Base-by-base conservation (phyloP, 2,329 filamentous ascomycete species). In the Sporothrix curviconia region DNA sequence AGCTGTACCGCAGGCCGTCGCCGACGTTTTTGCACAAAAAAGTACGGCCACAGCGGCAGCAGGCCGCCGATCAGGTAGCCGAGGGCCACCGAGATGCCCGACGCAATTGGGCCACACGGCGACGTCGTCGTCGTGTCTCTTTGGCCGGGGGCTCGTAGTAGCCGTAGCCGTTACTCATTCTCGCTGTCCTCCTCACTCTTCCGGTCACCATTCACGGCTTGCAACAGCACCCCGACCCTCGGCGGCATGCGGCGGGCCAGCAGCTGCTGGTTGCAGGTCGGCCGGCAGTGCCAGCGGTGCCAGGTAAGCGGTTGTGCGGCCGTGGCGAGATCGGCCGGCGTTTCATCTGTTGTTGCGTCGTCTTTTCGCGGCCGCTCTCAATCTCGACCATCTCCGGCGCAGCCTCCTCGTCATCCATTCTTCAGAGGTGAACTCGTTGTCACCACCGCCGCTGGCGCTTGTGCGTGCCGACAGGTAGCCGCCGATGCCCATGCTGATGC, bases 401-500 rank as follows among this genome's bases (percentile, higher is more conserved):
- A 2, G 12, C 28, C 9, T 49, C 47, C 12, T 55, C 62, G 47
- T 65, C 62, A 7, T 54, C 64, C 40, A 3, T 24, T 40, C 3
- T 32, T 2, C n/a, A 1, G 11, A 19, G 15, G 3, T 24, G 24
- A 7, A 15, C 3, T 19, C 25, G n/a, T 9, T 14, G 37, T 49
- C 63, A 47, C 63, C 59, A 15, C 44, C 59, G 53, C 60, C 61
- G 43, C 7, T n/a, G 19, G 8, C 28, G 12, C 43, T 37, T 59
- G 57, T 65, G n/a, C 66, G 72, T 55, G 84, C 83, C 1, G 84
- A 82, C 1, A 90, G 72, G 64, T 86, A 89, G 12, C 84, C 85
- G 17, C 86, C 84, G 14, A 90, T 77, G 3, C 86, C 86, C 86
- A 89, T 89, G 46, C 82, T 86, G 59, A 90, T 87, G 47, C 83